These are phyloP conservation scores for Backusella morwellensis DNA, from an alignment of 192 early-diverging fungal species.

Conservation along the genomic window DNA sequence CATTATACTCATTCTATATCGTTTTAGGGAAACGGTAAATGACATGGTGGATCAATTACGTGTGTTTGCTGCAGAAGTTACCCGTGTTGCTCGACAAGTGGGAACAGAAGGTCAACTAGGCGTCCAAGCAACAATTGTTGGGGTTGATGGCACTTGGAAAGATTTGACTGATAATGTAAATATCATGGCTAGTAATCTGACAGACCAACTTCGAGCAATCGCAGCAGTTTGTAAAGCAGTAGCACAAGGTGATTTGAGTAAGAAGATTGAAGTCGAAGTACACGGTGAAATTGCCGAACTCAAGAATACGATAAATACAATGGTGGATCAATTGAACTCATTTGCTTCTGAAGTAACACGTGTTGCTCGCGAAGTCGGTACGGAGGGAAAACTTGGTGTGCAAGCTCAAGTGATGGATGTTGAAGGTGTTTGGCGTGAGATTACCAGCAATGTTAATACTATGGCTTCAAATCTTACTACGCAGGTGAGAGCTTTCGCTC, in stretches of 20 bases:
- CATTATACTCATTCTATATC: neutral
- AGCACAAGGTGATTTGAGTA: constrained; percentile 45
- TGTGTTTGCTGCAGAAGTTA: constrained; percentile 57
- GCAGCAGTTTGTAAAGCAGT: constrained; percentile 52
- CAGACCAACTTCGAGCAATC: constrained; percentile 52
- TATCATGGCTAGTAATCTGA: constrained; percentile 55
- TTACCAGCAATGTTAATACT: constrained; percentile 64
- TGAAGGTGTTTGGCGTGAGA: constrained; percentile 71
- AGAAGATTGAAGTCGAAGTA: constrained; percentile 49
- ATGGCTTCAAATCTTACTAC: constrained; percentile 60
- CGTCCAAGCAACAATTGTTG: constrained; percentile 59
- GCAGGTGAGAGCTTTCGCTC: constrained; percentile 67
- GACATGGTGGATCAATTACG: constrained; percentile 55
- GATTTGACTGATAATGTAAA: constrained; percentile 58
- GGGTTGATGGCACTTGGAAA: constrained; percentile 53
- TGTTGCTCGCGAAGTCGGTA: constrained; percentile 63
- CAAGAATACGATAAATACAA: constrained; percentile 59
- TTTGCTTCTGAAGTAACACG: constrained; percentile 61
- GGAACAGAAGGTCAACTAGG: constrained; percentile 59
- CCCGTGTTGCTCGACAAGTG: constrained; percentile 57
- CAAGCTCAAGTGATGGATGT: constrained; percentile 72
- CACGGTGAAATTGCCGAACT: constrained; percentile 56
- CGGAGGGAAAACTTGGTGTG: constrained; percentile 70
- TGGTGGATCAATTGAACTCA: constrained; percentile 55
- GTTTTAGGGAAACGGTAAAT: constrained; percentile 28